Evolutionary conservation across 192 early-diverging fungal genomes (phyloP), one percentile per base, ranked within the genome.

Genomic region (Chytriomyces confervae): DNA sequence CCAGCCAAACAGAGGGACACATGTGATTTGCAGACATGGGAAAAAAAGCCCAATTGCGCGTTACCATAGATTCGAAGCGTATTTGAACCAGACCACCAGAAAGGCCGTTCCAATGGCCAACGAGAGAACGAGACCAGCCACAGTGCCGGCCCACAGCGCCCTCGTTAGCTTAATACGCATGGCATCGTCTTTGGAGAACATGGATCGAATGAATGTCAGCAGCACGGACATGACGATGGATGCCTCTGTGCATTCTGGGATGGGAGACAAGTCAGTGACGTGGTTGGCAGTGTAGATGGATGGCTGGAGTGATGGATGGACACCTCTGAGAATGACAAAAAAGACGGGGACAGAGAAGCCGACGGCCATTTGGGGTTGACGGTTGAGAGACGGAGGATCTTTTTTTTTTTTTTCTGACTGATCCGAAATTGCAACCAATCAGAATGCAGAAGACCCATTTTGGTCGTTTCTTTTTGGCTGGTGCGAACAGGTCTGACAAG

Each of bases 51-150:
- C n/a, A n/a, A n/a, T n/a, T n/a, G n/a, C n/a, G 29, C 2, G 0
- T 16, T 29, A 75, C 73, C 73, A 75, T 3, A 75, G 62, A 44
- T 75, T 64, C 13, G 61, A 20, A n/a, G 73, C 73, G 46, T 75
- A 75, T n/a, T 75, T 75, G 73, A 64, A 75, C 73, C 57, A 64
- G 20, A 75, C 18, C 1, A 66, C 61, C 9, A 75, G 61, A 18
- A 75, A 75, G 1, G 23, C 45, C 3, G 61, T 50, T 27, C 73
- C 73, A 44, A 65, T 65, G 5, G 49, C 36, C 3, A 75, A 9
- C 16, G 29, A 45, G 10, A 75, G 13, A n/a, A 50, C 10, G 10
- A 75, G 13, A 43, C 61, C 73, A 9, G 9, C 10, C 16, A 20
- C 61, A 47, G 61, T 65, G n/a, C 73, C 73, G 1, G 46, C 10